phyloP scores from a whole-genome alignment of 1,284 basidiomycete species.

The Austroboletus niveus region DNA sequence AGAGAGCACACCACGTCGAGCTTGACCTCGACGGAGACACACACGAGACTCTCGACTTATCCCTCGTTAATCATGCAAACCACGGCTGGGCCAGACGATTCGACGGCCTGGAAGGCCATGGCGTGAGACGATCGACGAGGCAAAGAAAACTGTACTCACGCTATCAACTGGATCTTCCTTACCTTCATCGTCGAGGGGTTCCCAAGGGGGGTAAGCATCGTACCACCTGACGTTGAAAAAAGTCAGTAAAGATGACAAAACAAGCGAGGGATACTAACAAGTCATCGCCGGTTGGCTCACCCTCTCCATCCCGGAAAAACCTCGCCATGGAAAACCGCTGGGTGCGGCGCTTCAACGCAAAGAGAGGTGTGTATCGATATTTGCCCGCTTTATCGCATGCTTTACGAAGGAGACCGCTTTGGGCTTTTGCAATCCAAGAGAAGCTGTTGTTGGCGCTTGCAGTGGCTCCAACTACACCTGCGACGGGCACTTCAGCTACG shows the following conservation, averaged over 20 bases:
- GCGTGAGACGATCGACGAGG: too few relatives aligned
- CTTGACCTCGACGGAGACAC: too few relatives aligned
- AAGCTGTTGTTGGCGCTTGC: background rate
- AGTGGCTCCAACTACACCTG: too few relatives aligned
- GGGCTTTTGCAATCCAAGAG: conserved; percentile 7
- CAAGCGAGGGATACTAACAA: background rate
- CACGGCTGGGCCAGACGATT: too few relatives aligned
- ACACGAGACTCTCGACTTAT: too few relatives aligned
- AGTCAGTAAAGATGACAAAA: background rate
- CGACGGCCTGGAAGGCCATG: too few relatives aligned
- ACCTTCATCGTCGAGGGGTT: background rate
- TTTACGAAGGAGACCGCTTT: conserved; percentile 8
- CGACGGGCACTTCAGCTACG: background rate
- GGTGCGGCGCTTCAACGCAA: conserved; percentile 3
- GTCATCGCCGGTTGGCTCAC: conserved; percentile 2
- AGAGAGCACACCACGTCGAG: too few relatives aligned
- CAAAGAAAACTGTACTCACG: background rate
- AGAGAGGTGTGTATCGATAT: conserved; percentile 13
- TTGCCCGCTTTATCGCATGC: background rate
- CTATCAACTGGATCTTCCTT: background rate
- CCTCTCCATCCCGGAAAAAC: conserved; percentile 7
- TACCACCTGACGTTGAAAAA: background rate
- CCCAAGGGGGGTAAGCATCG: background rate
- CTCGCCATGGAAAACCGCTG: background rate
- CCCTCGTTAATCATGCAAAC: too few relatives aligned